These are phyloP conservation scores for Ogataea pilisensis DNA, from an alignment of 805 yeast genomes.

Conservation along the genomic window DNA sequence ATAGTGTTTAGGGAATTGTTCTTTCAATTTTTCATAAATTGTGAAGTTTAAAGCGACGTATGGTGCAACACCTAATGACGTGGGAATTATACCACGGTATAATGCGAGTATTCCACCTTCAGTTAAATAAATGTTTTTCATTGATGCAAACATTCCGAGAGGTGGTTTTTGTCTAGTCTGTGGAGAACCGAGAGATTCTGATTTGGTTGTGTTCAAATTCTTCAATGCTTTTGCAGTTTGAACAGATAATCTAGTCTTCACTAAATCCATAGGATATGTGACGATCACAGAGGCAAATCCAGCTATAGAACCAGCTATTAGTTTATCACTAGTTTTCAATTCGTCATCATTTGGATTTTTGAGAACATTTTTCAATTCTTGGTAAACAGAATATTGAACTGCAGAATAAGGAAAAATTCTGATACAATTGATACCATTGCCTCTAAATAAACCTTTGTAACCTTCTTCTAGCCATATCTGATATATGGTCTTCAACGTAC, in stretches of 20 bases:
- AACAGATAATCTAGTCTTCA: conserved; percentile 82
- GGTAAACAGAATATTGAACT: conserved; percentile 86
- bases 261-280: conserved; percentile 90
- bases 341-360: conserved; percentile 29
- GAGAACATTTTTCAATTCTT: conserved; percentile 46
- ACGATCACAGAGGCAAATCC: conserved; percentile 76
- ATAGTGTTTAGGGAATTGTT: conserved; percentile 34
- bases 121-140: conserved; percentile 52
- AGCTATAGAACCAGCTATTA: conserved; percentile 74
- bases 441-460: conserved; percentile 82
- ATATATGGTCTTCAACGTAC: conserved; percentile 68
- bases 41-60: conserved; percentile 92
- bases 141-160: conserved; percentile 65
- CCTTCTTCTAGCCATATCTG: conserved; percentile 90
- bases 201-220: conserved; percentile 34
- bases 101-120: conserved; percentile 84
- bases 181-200: conserved; percentile 19
- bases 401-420: conserved; percentile 93
- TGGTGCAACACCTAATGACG: conserved; percentile 92
- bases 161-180: conserved; percentile 44
- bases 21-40: conserved; percentile 78
- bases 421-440: conserved; percentile 85
- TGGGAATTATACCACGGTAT: conserved; percentile 86
- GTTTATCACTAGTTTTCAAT: conserved; percentile 52
- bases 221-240: conserved; percentile 67